These are phyloP conservation scores for Ascodesmis nigricans DNA, from an alignment of 495 filamentous ascomycete genomes.

Conservation along the genomic window DNA sequence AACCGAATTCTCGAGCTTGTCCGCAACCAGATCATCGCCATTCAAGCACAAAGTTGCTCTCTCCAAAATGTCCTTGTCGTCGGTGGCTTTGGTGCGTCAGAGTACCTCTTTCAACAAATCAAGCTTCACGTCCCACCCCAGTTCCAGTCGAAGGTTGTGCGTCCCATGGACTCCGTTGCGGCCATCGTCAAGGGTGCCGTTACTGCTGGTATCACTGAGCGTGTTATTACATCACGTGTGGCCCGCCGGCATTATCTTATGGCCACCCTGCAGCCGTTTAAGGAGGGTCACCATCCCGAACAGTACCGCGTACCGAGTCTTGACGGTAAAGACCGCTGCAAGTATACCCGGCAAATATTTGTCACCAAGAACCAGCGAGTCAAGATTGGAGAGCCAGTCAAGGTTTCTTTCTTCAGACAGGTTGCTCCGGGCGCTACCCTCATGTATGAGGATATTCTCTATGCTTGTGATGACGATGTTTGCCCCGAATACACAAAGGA, in stretches of 20 bases:
- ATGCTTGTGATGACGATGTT: slow-evolving; percentile 93
- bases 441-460: slow-evolving; percentile 98
- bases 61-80: slow-evolving; percentile 62
- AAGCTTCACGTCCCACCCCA: slow-evolving; percentile 58
- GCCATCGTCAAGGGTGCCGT: slow-evolving; percentile 65
- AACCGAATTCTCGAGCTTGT: slow-evolving; percentile 58
- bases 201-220: slow-evolving; percentile 85
- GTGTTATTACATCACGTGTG: slow-evolving; percentile 87
- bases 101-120: slow-evolving; percentile 70
- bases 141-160: slow-evolving; percentile 57
- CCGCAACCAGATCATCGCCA: slow-evolving; percentile 61
- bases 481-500: slow-evolving; percentile 98
- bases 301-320: slow-evolving; percentile 91
- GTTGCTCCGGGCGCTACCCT: slow-evolving; percentile 91
- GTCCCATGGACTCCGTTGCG: slow-evolving; percentile 67
- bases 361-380: slow-evolving; percentile 97
- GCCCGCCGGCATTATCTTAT: slow-evolving; percentile 98
- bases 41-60: slow-evolving; percentile 50
- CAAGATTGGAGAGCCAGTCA: slow-evolving; percentile 97
- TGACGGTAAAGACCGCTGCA: slow-evolving; percentile 94
- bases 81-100: slow-evolving; percentile 58
- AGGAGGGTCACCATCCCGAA: slow-evolving; percentile 94
- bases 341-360: slow-evolving; percentile 96
- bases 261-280: slow-evolving; percentile 96
- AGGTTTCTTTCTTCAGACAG: slow-evolving; percentile 96